Evolutionary conservation across 2,329 filamentous ascomycete species (phyloP).

Genomic region (Aschersonia sp.): DNA sequence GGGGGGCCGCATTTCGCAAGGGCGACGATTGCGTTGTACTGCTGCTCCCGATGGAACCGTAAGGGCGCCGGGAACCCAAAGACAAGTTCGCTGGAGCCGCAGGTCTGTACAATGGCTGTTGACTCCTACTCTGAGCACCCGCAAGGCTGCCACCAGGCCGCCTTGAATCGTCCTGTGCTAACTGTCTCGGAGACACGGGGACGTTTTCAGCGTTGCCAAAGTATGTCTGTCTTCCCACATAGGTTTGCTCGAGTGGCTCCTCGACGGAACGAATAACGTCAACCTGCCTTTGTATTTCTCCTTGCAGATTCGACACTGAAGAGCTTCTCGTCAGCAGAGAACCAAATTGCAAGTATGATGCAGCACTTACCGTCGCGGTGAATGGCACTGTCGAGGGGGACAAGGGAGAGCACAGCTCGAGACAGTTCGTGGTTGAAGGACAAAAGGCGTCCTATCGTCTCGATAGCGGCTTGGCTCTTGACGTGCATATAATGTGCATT

Average conservation of each 20-base stretch:
- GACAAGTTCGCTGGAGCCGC: constrained; percentile 72
- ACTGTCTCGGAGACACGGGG: constrained; percentile 76
- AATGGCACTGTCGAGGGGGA: constrained; percentile 62
- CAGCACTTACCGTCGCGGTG: constrained; percentile 63
- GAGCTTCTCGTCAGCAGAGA: neutral
- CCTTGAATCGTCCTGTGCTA: constrained; percentile 73
- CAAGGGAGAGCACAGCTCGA: constrained; percentile 56
- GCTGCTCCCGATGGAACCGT: constrained; percentile 72
- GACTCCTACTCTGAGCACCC: constrained; percentile 38
- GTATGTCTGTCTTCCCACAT: constrained; percentile 52
- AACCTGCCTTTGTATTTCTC: constrained; percentile 45
- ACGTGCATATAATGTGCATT: constrained; percentile 63
- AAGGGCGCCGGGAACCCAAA: constrained; percentile 60
- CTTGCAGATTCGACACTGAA: constrained; percentile 40
- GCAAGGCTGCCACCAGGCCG: constrained; percentile 52
- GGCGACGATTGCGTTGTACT: constrained; percentile 61
- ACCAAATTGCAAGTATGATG: constrained; percentile 7
- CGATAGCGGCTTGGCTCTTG: constrained; percentile 70
- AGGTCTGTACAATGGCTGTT: constrained; percentile 54
- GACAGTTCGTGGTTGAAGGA: constrained; percentile 80
- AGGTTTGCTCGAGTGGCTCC: constrained; percentile 54
- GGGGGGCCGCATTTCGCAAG: constrained; percentile 49
- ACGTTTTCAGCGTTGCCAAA: constrained; percentile 57
- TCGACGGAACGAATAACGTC: constrained; percentile 43
- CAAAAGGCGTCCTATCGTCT: constrained; percentile 55